Evolutionary conservation across 441 rosid genomes (phyloP).

Genomic region (Adansonia madagascariensis): DNA sequence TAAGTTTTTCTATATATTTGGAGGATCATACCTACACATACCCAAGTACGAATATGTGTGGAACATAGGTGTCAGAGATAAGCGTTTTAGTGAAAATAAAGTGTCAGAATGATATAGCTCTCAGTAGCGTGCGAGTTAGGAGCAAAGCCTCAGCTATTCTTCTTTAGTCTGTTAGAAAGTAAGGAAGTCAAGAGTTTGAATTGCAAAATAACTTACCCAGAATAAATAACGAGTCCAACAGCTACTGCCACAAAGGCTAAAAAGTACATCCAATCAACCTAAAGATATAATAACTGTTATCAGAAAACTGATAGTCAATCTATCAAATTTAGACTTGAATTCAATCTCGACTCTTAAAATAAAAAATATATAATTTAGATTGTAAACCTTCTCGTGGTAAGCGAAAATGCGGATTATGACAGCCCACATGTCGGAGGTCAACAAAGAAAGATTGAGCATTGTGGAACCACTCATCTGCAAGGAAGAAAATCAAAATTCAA

Average conservation of each 20-base stretch:
- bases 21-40: no score
- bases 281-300: conserved; percentile 11
- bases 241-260: conserved; percentile 73
- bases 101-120: no score
- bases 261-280: conserved; percentile 92
- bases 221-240: conserved; percentile 69
- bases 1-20: no score
- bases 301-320: conserved; percentile 4
- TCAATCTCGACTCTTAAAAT: not conserved
- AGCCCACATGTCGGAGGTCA: conserved; percentile 94
- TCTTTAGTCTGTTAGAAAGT: not conserved
- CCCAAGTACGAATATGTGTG: no score
- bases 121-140: no score
- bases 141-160: not conserved
- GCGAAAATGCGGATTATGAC: conserved; percentile 77
- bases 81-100: no score
- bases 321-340: not conserved
- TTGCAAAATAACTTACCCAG: conserved; percentile 51
- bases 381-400: conserved; percentile 77
- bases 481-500: conserved; percentile 9
- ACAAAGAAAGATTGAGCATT: conserved; percentile 80
- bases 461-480: conserved; percentile 71
- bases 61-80: no score
- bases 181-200: not conserved
- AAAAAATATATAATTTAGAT: not conserved